These are phyloP conservation scores for Cutaneotrichosporon mucoides DNA, from an alignment of 1,284 basidiomycete genomes.

Conservation along the genomic window DNA sequence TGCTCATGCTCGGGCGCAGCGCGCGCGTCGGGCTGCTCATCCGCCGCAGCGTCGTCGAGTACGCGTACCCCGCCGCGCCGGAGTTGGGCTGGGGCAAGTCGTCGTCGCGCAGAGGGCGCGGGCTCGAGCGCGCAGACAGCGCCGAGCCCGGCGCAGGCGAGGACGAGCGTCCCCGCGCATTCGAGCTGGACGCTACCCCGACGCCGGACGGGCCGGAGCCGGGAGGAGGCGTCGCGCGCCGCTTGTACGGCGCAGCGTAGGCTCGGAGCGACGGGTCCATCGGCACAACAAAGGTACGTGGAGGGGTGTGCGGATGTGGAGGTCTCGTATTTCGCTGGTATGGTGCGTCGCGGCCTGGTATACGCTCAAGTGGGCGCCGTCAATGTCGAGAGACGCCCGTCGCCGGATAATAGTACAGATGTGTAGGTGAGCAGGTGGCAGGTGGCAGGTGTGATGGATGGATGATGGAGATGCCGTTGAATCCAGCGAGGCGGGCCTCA, in stretches of 20 bases:
- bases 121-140: background rate
- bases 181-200: too few relatives aligned
- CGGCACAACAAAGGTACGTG: background rate
- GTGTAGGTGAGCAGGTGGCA: too few relatives aligned
- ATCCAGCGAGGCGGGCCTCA: too few relatives aligned
- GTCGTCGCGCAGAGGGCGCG: background rate
- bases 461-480: too few relatives aligned
- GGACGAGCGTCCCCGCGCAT: background rate
- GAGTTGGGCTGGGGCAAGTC: too few relatives aligned
- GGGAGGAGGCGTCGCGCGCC: background rate
- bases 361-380: too few relatives aligned
- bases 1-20: conserved; percentile 1
- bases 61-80: conserved; percentile 56
- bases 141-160: background rate
- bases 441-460: too few relatives aligned
- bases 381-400: too few relatives aligned
- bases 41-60: conserved; percentile 70
- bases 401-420: too few relatives aligned
- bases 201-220: background rate
- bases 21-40: conserved; percentile 48
- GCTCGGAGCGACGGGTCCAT: conserved; percentile 2
- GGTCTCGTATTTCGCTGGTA: too few relatives aligned
- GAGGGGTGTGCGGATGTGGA: background rate
- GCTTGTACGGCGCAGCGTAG: conserved; percentile 11
- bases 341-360: too few relatives aligned